These are phyloP conservation scores for Baorangia bicolor DNA, from an alignment of 768 basidiomycete species.

Conservation along the genomic window DNA sequence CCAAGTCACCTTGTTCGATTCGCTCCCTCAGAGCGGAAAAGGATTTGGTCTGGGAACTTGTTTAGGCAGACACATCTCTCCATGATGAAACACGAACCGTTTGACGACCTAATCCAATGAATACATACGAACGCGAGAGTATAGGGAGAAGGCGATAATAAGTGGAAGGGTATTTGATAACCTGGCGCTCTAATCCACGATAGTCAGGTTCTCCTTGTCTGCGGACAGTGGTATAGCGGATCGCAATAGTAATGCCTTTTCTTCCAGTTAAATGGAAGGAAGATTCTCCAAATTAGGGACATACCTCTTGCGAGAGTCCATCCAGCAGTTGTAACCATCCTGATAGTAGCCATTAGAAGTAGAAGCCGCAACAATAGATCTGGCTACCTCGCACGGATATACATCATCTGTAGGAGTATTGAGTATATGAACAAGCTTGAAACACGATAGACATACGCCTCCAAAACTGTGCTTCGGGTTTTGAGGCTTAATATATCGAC, in stretches of 20 bases:
- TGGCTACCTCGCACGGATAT: constrained; percentile 60
- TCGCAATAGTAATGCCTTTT: constrained; percentile 53
- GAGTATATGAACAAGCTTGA: background rate
- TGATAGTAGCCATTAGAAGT: constrained; percentile 20
- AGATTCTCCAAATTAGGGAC: background rate
- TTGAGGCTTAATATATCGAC: constrained; percentile 61
- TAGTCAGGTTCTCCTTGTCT: constrained; percentile 58
- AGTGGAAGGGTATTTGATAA: constrained; percentile 70
- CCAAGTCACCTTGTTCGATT: constrained; percentile 56
- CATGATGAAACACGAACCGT: constrained; percentile 42
- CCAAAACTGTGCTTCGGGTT: constrained; percentile 77
- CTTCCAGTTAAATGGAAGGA: constrained; percentile 25
- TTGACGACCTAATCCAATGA: constrained; percentile 59
- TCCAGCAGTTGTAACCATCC: constrained; percentile 63
- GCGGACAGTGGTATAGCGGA: constrained; percentile 71
- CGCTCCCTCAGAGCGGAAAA: constrained; percentile 50
- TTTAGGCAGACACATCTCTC: background rate
- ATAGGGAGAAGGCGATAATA: constrained; percentile 73
- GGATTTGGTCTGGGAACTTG: constrained; percentile 39
- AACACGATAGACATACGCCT: constrained; percentile 47
- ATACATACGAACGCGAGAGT: constrained; percentile 67
- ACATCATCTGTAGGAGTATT: constrained; percentile 54
- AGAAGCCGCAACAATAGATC: background rate
- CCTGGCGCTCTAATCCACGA: constrained; percentile 60
- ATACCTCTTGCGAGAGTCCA: constrained; percentile 67